Conservation (phyloP, 257 asterid genomes). For the Solanum pimpinellifolium region DNA sequence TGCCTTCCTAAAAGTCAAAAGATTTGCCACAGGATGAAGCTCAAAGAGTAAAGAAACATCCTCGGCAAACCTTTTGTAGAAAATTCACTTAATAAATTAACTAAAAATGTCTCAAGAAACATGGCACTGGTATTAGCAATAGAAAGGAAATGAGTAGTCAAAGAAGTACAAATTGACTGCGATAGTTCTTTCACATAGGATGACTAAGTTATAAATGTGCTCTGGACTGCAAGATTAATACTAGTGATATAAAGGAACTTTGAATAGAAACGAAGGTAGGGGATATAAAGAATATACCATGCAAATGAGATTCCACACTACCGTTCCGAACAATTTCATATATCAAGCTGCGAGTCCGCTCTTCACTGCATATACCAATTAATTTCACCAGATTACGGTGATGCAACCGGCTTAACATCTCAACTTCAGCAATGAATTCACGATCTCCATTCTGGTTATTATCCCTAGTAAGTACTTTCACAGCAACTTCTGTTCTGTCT, state of each 20-base stretch:
- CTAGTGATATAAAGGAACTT: not conserved
- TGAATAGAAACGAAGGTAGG: not conserved
- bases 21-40: not conserved
- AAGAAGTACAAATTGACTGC: not conserved
- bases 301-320: constrained; percentile 96
- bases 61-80: not conserved
- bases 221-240: not conserved
- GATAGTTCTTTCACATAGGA: not conserved
- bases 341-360: constrained; percentile 68
- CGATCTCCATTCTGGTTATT: constrained; percentile 84
- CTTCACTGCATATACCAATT: constrained; percentile 90
- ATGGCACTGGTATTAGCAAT: not conserved
- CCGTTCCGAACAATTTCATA: constrained; percentile 89
- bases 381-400: constrained; percentile 95
- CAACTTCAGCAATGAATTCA: constrained; percentile 95
- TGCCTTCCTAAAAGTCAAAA: not conserved
- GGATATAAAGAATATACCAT: constrained; percentile 38
- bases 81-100: not conserved
- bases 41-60: not conserved
- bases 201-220: not conserved
- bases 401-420: constrained; percentile 96
- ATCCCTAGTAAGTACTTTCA: constrained; percentile 68
- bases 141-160: not conserved
- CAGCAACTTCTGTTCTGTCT: constrained; percentile 77
- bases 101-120: not conserved